Evolutionary conservation across 106 monocot genomes (phyloP).

Genomic region (Alisma plantagoaquatica): DNA sequence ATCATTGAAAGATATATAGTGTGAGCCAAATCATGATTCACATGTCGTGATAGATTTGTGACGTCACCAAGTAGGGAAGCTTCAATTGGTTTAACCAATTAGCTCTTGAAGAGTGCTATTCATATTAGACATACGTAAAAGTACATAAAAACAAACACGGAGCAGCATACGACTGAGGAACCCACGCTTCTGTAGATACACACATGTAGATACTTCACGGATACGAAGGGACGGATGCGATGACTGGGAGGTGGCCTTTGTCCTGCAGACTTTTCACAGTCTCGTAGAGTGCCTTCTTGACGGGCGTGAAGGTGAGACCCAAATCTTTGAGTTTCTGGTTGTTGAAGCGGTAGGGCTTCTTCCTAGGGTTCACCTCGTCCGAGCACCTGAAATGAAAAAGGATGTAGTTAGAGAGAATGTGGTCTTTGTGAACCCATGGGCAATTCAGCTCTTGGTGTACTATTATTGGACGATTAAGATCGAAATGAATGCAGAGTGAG

Average conservation of each 20-base stretch:
- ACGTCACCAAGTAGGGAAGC: no score
- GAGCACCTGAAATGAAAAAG: conserved; percentile 34
- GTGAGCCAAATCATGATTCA: no score
- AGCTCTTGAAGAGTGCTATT: no score
- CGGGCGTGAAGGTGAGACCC: conserved; percentile 36
- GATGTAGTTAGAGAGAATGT: background rate
- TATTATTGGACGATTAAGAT: background rate
- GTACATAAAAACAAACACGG: no score
- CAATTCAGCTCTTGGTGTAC: background rate
- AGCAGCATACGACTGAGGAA: no score
- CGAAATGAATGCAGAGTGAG: background rate
- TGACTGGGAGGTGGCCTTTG: conserved; percentile 30
- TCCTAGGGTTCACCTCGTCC: conserved; percentile 44
- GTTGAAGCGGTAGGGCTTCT: conserved; percentile 35
- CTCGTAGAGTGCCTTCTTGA: conserved; percentile 33
- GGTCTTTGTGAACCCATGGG: background rate
- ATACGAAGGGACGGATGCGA: no score
- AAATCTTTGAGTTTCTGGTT: conserved; percentile 45
- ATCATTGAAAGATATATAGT: no score
- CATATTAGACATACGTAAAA: no score
- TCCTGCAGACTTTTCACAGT: conserved; percentile 59
- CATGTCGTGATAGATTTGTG: no score
- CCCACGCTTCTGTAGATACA: no score
- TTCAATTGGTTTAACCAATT: no score
- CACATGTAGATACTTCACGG: no score